Conservation (phyloP, 768 basidiomycete genomes). For the Mycena floridula region DNA sequence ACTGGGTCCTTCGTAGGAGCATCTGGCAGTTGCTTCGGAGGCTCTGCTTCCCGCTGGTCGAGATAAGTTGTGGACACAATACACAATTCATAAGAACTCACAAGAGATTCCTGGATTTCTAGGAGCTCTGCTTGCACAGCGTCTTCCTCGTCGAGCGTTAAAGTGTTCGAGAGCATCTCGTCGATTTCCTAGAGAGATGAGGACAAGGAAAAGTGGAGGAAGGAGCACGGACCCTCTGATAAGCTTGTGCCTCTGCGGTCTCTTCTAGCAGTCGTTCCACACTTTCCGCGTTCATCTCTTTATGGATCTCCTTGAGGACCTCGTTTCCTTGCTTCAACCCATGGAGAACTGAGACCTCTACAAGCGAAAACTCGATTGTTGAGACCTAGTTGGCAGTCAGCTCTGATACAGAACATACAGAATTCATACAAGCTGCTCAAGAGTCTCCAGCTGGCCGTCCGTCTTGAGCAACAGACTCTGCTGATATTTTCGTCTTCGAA, state of each 20-base stretch:
- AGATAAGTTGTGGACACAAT: conserved; percentile 2
- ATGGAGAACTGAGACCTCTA: conserved; percentile 88
- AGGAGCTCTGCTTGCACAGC: conserved; percentile 82
- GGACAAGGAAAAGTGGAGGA: neutral
- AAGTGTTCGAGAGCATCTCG: conserved; percentile 74
- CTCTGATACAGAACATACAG: neutral
- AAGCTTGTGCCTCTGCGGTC: conserved; percentile 87
- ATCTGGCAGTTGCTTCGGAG: conserved; percentile 35
- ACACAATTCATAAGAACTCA: conserved; percentile 24
- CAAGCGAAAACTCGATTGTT: conserved; percentile 92
- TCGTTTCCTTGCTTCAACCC: conserved; percentile 92
- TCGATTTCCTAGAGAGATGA: conserved; percentile 70
- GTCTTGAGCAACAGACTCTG: conserved; percentile 83
- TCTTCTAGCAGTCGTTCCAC: conserved; percentile 95
- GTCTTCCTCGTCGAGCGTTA: conserved; percentile 90
- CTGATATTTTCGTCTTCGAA: conserved; percentile 92
- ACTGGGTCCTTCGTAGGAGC: neutral
- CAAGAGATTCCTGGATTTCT: conserved; percentile 58
- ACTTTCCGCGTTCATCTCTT: conserved; percentile 84
- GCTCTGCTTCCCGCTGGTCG: conserved; percentile 18
- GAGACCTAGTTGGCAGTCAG: conserved; percentile 59
- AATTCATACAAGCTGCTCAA: conserved; percentile 77
- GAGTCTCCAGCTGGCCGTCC: conserved; percentile 79
- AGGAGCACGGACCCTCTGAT: conserved; percentile 61
- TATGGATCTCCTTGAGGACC: conserved; percentile 90